These are phyloP conservation scores for Ensete ventricosum DNA, from an alignment of 176 grass and related monocot species.

Conservation along the genomic window DNA sequence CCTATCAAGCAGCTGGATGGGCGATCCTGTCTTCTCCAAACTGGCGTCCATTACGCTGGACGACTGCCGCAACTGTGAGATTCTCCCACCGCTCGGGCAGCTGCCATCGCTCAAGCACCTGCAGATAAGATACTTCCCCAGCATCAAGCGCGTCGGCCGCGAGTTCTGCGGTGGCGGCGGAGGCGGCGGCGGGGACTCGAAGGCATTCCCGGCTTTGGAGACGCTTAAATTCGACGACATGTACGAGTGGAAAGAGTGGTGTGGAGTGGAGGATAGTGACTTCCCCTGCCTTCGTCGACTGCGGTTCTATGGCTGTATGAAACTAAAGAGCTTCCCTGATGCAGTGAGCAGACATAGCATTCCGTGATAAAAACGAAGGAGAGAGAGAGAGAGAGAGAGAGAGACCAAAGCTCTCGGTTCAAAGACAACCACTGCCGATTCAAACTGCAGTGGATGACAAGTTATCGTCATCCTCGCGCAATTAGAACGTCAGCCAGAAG, in stretches of 20 bases:
- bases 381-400: too few species aligned
- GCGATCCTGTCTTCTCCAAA: background rate
- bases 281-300: background rate
- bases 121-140: background rate
- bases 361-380: background rate
- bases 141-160: background rate
- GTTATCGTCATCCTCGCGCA: background rate
- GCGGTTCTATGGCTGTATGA: background rate
- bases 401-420: background rate
- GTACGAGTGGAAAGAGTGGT: constrained; percentile 13
- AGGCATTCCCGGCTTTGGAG: constrained; percentile 9
- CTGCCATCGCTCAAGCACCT: constrained; percentile 7
- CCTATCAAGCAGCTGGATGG: constrained; percentile 10
- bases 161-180: constrained; percentile 9
- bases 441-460: too few species aligned
- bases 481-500: background rate
- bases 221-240: constrained; percentile 4
- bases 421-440: background rate
- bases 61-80: background rate
- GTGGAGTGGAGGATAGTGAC: constrained; percentile 4
- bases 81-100: constrained; percentile 1
- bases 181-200: background rate
- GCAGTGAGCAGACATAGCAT: background rate
- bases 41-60: background rate
- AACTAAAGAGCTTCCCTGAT: background rate